Percentiles rank a stretch among this genome's conserved stretches.
Conservation (phyloP, 2,329 filamentous ascomycete species). For the Fusarium coicis region DNA sequence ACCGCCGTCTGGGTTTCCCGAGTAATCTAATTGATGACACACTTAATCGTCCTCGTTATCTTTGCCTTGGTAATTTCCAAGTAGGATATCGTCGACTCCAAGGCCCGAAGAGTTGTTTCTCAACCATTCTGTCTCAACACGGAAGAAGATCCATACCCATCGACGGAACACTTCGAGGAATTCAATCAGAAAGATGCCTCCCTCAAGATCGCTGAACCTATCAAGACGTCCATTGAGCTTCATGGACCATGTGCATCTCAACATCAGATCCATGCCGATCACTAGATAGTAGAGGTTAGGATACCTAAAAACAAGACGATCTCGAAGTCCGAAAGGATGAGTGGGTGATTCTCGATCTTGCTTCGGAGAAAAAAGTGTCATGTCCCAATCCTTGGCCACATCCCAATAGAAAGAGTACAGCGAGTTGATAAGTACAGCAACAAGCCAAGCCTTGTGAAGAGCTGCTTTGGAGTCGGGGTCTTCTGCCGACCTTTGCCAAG, state of each 20-base stretch:
- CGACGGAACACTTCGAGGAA: constrained; percentile 86
- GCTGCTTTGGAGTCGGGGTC: constrained; percentile 53
- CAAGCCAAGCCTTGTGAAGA: constrained; percentile 72
- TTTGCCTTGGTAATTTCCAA: constrained; percentile 77
- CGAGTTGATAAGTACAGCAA: constrained; percentile 83
- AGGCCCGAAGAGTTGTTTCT: constrained; percentile 63
- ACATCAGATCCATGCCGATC: constrained; percentile 79
- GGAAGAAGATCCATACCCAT: constrained; percentile 98
- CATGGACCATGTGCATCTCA: constrained; percentile 91
- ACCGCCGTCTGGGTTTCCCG: constrained; percentile 11
- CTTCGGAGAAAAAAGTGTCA: constrained; percentile 77
- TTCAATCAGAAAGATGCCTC: constrained; percentile 88
- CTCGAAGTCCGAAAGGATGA: constrained; percentile 81
- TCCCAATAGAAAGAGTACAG: constrained; percentile 99
- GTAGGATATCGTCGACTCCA: constrained; percentile 75
- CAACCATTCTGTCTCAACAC: constrained; percentile 94
- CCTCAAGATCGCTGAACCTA: constrained; percentile 87
- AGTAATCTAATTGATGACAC: constrained; percentile 9
- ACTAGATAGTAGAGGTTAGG: constrained; percentile 84
- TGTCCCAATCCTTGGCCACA: constrained; percentile 94
- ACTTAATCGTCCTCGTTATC: constrained; percentile 55
- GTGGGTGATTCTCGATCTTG: constrained; percentile 69
- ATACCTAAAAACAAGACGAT: constrained; percentile 76
- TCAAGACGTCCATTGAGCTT: constrained; percentile 86
- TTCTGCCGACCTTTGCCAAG: constrained; percentile 73